Evolutionary conservation across 192 early-diverging fungal species (phyloP), one percentile per base, ranked within the genome.

Genomic region (Coemansia biformis): DNA sequence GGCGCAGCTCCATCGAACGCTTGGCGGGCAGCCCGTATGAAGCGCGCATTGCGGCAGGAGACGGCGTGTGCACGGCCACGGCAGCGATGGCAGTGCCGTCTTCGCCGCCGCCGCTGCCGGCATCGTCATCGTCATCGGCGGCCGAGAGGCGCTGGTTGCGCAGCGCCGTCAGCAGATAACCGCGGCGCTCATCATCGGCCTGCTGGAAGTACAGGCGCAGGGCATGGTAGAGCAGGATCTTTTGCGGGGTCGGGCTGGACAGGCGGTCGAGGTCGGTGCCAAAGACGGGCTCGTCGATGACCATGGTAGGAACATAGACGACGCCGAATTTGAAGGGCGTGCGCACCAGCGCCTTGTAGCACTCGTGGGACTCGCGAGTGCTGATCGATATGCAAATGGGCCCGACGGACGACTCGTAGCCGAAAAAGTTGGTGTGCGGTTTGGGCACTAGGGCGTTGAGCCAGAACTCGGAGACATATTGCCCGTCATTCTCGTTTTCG

Each of bases 381-480:
- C 59, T 71, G 46, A 66, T 70, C 13, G 71, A 74, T 26, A 74
- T 63, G 59, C 71, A 74, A 23, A 74, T 66, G 14, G 71, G 63
- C 15, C 71, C 71, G 24, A 63, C 66, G 0, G 71, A 47, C 18
- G 63, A 46, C 54, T 67, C 64, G 59, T 75, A 75, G 6, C 71
- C 71, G 41, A 75, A 67, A 40, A 75, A 75, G 46, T 66, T 75
- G 52, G 71, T 75, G 47, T 75, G 71, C 38, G 63, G 66, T 43
- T 70, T 77, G 24, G 75, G 67, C 17, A 71, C 63, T 29, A 77
- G 49, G 13, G 75, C 66, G 42, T 70, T 77, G 33, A 71, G 63
- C 75, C 75, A 77, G 18, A 77, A 77, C 40, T 70, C 63, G 29
- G 56, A 37, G 8, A 59, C 66, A 24, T 77, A 77, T 33, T 58